Base-by-base conservation (phyloP, 169 alveolate genomes). In the Babesia ovis region DNA sequence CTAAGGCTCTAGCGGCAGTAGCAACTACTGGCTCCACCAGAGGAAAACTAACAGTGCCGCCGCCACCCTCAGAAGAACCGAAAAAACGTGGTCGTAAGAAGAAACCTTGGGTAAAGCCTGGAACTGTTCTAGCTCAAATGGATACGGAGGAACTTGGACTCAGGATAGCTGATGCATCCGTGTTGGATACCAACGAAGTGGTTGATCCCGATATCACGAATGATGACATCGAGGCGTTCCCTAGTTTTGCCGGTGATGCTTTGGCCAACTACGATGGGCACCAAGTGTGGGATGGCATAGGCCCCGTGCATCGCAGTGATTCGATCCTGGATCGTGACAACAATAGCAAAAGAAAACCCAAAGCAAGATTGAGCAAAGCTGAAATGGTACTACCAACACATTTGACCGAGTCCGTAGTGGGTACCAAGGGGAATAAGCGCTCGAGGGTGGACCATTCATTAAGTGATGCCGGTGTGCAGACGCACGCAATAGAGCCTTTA, bases 381-480 rank as follows among this genome's bases (percentile, higher is more conserved):
- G 45, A 29, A 14, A 32, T 34, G 4, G 41, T 42, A 55, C 14
- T 48, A 20, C 46, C 46, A 39, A n/a, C n/a, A n/a, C n/a, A n/a
- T n/a, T n/a, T n/a, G 51, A 18, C n/a, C 25, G 25, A 43, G 51
- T 22, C 25, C 51, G 25, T 43, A 3, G 55, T n/a, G n/a, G 46
- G 14, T 39, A 39, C 14, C 14, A 14, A 14, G 8, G 46, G 46
- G n/a, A 8, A 39, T 39, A 20, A 12, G 14, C 32, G 56, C 56
- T 8, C 56, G 9, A 6, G 14, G 12, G 20, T 20, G 20, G 27
- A 18, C 27, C 51, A 39, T 31, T 9, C 8, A 9, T 14, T 8
- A 8, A 46, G 61, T 25, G 74, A 64, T 14, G 57, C 35, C 14
- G 61, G 61, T 8, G 74, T 64, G 5, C 74, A 64, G 42, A 64